These are phyloP conservation scores for Colletotrichum sp. DNA, from an alignment of 2,329 filamentous ascomycete genomes.

Conservation along the genomic window DNA sequence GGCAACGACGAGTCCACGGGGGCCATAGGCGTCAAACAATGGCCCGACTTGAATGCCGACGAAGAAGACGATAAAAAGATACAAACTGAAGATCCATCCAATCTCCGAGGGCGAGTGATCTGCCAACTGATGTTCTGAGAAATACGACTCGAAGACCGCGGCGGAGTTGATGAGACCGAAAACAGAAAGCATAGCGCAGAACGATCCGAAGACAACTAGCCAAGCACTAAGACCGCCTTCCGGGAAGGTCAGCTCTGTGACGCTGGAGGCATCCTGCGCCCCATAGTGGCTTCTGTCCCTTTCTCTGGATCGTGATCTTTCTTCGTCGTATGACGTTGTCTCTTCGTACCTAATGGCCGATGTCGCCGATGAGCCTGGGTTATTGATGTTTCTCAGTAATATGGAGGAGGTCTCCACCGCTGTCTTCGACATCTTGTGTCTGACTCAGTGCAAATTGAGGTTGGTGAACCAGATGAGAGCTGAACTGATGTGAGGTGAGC, in stretches of 20 bases:
- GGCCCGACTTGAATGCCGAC: conserved; percentile 83
- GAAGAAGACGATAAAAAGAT: conserved; percentile 82
- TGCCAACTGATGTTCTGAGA: conserved; percentile 74
- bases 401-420: background rate
- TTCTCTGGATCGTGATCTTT: background rate
- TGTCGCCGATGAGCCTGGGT: background rate
- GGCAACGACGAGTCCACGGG: conserved; percentile 66
- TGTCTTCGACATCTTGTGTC: background rate
- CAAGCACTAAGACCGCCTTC: conserved; percentile 77
- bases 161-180: conserved; percentile 78
- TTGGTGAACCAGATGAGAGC: background rate
- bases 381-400: background rate
- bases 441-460: rapidly evolving
- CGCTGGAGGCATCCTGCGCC: background rate
- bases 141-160: conserved; percentile 81
- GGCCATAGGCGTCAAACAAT: conserved; percentile 79
- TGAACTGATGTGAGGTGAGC: too few species aligned
- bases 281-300: background rate
- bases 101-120: conserved; percentile 70
- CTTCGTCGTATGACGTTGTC: background rate
- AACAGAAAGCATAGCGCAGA: conserved; percentile 71
- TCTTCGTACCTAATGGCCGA: background rate
- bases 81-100: conserved; percentile 88
- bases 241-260: conserved; percentile 42
- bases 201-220: conserved; percentile 80